Percentiles rank a stretch among this genome's conserved stretches.
Conservation (phyloP, 192 early-diverging fungal genomes). For the Linnemannia exigua region DNA sequence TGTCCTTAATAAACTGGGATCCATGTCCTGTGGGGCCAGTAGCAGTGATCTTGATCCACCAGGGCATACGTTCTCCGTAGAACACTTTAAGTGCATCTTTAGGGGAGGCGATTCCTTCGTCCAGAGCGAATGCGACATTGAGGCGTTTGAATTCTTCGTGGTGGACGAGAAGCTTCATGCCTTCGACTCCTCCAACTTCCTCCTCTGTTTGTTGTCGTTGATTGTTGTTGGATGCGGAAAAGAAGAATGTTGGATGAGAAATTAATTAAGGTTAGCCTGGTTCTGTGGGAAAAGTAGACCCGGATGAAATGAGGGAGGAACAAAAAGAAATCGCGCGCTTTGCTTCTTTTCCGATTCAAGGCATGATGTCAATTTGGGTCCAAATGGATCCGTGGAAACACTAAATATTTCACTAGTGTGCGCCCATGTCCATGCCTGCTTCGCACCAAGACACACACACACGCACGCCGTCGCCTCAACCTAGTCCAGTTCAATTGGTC, state of each 20-base stretch:
- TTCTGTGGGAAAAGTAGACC: background rate
- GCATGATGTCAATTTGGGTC: slow-evolving; percentile 1
- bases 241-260: background rate
- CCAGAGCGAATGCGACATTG: slow-evolving; percentile 87
- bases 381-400: background rate
- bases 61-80: slow-evolving; percentile 87
- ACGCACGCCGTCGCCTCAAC: background rate
- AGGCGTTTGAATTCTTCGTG: slow-evolving; percentile 76
- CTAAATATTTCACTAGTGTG: background rate
- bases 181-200: slow-evolving; percentile 88
- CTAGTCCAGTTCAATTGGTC: too few species aligned
- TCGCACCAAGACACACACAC: background rate
- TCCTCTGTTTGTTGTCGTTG: slow-evolving; percentile 64
- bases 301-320: background rate
- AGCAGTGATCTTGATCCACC: slow-evolving; percentile 86
- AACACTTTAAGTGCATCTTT: slow-evolving; percentile 79
- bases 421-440: background rate
- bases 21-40: slow-evolving; percentile 86
- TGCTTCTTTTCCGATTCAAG: background rate
- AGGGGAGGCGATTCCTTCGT: slow-evolving; percentile 87
- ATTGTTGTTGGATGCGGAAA: background rate
- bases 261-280: background rate
- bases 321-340: background rate
- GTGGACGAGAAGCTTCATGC: slow-evolving; percentile 79
- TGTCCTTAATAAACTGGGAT: slow-evolving; percentile 84